These are phyloP conservation scores for Selaginella tamariscina DNA, from an alignment of 75 land plant species.

Conservation along the genomic window DNA sequence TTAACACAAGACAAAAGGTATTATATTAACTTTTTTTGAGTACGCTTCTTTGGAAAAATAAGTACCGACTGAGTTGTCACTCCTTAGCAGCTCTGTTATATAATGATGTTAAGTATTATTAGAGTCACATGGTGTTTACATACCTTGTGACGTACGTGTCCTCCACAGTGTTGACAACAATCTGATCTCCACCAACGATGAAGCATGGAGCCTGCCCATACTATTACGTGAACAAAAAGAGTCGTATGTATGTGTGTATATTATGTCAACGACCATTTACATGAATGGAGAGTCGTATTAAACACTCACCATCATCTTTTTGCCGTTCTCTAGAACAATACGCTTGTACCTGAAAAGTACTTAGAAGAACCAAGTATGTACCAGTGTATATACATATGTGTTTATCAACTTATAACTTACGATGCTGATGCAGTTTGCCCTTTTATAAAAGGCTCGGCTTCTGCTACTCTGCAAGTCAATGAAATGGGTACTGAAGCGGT, in stretches of 20 bases:
- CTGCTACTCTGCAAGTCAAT: slow-evolving; percentile 68
- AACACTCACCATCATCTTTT: not conserved
- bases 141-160: not conserved
- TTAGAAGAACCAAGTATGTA: too few relatives aligned
- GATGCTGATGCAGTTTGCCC: slow-evolving; percentile 56
- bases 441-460: slow-evolving; percentile 58
- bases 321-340: not conserved
- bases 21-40: not conserved
- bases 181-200: not conserved
- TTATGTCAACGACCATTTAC: too few relatives aligned
- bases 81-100: not conserved
- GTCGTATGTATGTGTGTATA: too few relatives aligned
- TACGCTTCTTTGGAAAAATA: not conserved
- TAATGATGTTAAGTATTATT: not conserved
- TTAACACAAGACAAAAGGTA: too few relatives aligned
- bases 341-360: not conserved
- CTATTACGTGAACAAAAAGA: not conserved
- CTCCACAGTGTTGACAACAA: not conserved
- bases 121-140: not conserved
- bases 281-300: too few relatives aligned
- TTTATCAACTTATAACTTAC: slow-evolving; percentile 43
- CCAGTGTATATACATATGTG: too few relatives aligned
- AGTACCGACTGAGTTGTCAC: not conserved
- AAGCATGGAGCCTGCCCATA: not conserved
- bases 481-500: slow-evolving; percentile 69